These are phyloP conservation scores for Nemania diffusa DNA, from an alignment of 2,329 filamentous ascomycete species.

Conservation along the genomic window DNA sequence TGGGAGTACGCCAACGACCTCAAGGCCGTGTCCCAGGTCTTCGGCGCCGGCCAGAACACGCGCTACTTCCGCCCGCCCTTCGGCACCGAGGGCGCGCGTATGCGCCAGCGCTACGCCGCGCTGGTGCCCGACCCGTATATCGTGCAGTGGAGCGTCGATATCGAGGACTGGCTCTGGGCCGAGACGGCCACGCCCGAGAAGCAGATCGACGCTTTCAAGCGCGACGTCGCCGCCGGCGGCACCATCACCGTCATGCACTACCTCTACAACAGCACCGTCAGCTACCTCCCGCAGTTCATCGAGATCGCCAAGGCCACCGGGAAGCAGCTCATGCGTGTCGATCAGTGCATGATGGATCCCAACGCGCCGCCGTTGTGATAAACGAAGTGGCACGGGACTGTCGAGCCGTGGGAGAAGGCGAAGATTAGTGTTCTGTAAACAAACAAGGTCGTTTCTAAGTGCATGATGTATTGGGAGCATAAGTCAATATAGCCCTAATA, in stretches of 20 bases:
- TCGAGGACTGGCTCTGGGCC: slow-evolving; percentile 78
- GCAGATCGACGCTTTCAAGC: slow-evolving; percentile 72
- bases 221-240: slow-evolving; percentile 70
- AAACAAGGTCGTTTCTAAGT: neutral
- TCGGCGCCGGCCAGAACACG: slow-evolving; percentile 48
- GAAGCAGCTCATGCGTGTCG: slow-evolving; percentile 72
- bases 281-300: slow-evolving; percentile 73
- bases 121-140: slow-evolving; percentile 65
- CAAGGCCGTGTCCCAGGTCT: slow-evolving; percentile 56
- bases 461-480: neutral
- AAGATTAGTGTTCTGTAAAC: too few relatives aligned
- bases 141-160: slow-evolving; percentile 75
- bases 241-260: slow-evolving; percentile 76
- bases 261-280: slow-evolving; percentile 71
- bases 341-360: slow-evolving; percentile 73
- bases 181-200: slow-evolving; percentile 70
- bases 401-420: neutral
- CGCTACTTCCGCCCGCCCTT: slow-evolving; percentile 76
- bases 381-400: neutral
- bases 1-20: slow-evolving; percentile 71
- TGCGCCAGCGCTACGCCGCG: slow-evolving; percentile 69
- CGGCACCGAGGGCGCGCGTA: slow-evolving; percentile 73
- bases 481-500: neutral
- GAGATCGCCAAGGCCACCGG: slow-evolving; percentile 70
- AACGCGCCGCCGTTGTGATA: slow-evolving; percentile 58